Evolutionary conservation across 2,329 filamentous ascomycete species (phyloP), one percentile per base, ranked within the genome.

Genomic region (Hypoxylon sp.): DNA sequence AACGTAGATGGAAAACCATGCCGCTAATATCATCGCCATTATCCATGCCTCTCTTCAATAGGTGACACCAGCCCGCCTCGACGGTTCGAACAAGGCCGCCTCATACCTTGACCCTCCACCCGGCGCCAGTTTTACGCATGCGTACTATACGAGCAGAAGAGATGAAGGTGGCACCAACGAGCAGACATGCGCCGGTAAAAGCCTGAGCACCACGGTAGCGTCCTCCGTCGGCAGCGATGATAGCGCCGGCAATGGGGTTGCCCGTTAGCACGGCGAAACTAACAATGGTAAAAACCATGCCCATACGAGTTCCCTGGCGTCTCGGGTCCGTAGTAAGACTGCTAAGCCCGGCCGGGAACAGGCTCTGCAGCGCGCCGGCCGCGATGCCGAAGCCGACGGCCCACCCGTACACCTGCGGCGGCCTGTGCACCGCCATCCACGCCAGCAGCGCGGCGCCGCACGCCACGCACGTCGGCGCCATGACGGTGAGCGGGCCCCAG

Each of bases 331-430:
- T 75, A 1, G 81, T 84, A 55, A 86, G 72, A 37, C 81, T 82
- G 46, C 80, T 82, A 37, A 89, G 67, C 0, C 81, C 83, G 0
- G 87, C 85, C 0, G 88, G 88, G 65, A 90, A 90, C 9, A 91
- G 69, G 5, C 81, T 81, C 72, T 90, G 88, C 42, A 90, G 83
- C 0, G 80, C 85, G 0, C 86, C 87, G 0, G 81, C 84, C 2
- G 81, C 81, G 43, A 90, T 77, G 1, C 89, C 89, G 67, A 88
- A 90, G 53, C 88, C 78, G 0, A 79, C 75, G 0, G 83, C 76
- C 80, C 89, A 91, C 1, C 77, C 78, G 66, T 89, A 90, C 23
- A 91, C 73, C 0, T 81, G 80, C 0, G 73, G 45, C 0, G 79
- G 70, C 13, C 74, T 74, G 1, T 70, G 60, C 5, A 91, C 83